Evolutionary conservation across 345 rosid species (phyloP), one percentile per base, ranked within the genome.

Genomic region (Citrus reticulata): DNA sequence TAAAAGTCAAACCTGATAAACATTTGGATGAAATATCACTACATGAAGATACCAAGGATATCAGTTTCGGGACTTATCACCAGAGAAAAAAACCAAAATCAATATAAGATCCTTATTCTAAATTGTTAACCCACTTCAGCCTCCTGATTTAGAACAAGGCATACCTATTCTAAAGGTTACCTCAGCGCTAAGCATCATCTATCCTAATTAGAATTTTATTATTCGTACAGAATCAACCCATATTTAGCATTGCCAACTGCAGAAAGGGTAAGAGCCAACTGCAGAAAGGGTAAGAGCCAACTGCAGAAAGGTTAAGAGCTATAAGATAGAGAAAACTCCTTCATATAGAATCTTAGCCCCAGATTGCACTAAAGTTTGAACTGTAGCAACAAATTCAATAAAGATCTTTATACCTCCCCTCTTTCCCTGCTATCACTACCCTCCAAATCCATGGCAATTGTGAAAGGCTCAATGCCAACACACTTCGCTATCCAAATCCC

Each of bases 401-500:
- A 24, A 57, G 17, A 67, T 25, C 27, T 76, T n/a, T 64, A 59
- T 81, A 92, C 97, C 95, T 92, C 95, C 64, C 97, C 97, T 75
- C 97, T 86, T 85, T 92, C 95, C 85, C 95, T 92, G 29, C 93
- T 93, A 76, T 92, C 93, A 5, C 95, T 91, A 63, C 97, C 95
- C 88, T 92, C 97, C 84, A 92, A 86, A 84, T 92, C 95, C 93
- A 91, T 86, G 29, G 91, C 95, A 81, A 90, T 51, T 22, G 93
- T 93, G 66, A 87, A 90, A 78, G 95, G 95, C 75, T 91, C 90
- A 65, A 91, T 86, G n/a, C 90, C 93, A 78, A 84, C 75, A 87
- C 91, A 90, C 85, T 62, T 90, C 2, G 93, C 95, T 25, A 91
- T 88, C 97, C 95, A 93, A 75, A 91, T 87, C 14, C 97, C 95